Conservation (phyloP, 805 yeast species). For the Ogataea pini region DNA sequence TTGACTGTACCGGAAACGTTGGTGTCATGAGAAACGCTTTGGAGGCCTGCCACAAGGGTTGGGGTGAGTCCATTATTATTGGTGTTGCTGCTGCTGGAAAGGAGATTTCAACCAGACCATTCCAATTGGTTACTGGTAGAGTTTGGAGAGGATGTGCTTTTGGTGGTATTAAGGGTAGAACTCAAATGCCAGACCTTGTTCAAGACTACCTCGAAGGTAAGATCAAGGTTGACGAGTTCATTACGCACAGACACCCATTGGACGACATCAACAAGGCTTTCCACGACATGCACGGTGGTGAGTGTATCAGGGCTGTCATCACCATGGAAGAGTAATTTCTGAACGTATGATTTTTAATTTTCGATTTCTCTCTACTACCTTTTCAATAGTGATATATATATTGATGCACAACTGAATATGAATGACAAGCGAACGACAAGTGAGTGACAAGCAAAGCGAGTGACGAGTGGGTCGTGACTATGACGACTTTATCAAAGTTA, state of each 20-base stretch:
- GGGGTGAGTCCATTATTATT: conserved; percentile 94
- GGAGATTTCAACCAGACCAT: conserved; percentile 95
- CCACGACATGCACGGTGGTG: conserved; percentile 92
- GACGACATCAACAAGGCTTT: conserved; percentile 83
- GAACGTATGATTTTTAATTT: no score
- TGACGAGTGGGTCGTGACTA: no score
- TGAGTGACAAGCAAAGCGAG: not conserved
- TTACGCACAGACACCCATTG: conserved; percentile 85
- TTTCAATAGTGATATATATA: not conserved
- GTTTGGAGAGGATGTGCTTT: conserved; percentile 99
- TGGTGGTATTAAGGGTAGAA: conserved; percentile 97
- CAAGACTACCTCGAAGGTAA: conserved; percentile 79
- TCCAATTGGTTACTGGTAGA: conserved; percentile 98
- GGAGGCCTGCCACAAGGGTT: conserved; percentile 97
- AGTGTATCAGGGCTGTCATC: conserved; percentile 87
- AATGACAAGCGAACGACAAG: not conserved
- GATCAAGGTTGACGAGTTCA: conserved; percentile 90
- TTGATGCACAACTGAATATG: not conserved
- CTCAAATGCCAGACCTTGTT: conserved; percentile 90
- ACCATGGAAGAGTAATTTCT: conserved; percentile 32
- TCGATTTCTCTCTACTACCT: no score
- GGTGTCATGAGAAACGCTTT: conserved; percentile 94
- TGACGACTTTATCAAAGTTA: no score
- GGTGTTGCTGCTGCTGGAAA: conserved; percentile 99
- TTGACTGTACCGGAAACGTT: conserved; percentile 97